Evolutionary conservation across 495 filamentous ascomycete genomes (phyloP), one percentile per base, ranked within the genome.

Genomic region (Rhypophila decipiens): DNA sequence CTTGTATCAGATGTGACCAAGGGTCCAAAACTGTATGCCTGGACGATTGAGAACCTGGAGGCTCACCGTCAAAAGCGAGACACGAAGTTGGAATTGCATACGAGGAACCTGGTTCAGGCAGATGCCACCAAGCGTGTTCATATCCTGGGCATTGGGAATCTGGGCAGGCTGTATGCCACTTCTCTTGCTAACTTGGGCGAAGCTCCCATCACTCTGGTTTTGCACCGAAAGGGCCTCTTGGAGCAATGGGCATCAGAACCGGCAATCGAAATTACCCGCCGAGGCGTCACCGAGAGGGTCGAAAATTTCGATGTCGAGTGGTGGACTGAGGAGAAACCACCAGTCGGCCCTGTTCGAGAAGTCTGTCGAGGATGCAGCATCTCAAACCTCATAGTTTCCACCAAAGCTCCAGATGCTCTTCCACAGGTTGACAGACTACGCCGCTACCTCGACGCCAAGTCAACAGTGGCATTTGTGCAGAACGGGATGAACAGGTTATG

Each of bases 401-500:
- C 78, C 20, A 93, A 93, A 62, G 77, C 86, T 1, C 59, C 74
- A 4, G 59, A 77, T 24, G 84, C 85, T 1, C 59, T 79, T 19
- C 60, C 70, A 0, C 85, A 86, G 20, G 64, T 93, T 12, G 59
- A 72, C 18, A 57, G 70, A 4, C 64, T 94, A 12, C 68, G 69
- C 3, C 67, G 84, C 40, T 82, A 90, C 9, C 65, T 96, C 15
- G 72, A 63, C 4, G 56, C 61, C 3, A 59, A 72, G 2, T 86
- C 84, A 8, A 85, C 86, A 0, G 75, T 96, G 23, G 67, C 85
- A 10, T 84, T 96, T 37, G 58, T 88, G 17, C 89, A 95, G 54
- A 94, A 94, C 51, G 90, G 88, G 17, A 84, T 95, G 83, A 89
- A 64, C 47, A 60, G 73, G 44, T 57, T 76, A 5, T 66, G 89